Percentiles rank a stretch among this genome's conserved stretches.
Evolutionary conservation across 768 basidiomycete genomes (phyloP).

Genomic region (Lactifluus hygrophoroides): DNA sequence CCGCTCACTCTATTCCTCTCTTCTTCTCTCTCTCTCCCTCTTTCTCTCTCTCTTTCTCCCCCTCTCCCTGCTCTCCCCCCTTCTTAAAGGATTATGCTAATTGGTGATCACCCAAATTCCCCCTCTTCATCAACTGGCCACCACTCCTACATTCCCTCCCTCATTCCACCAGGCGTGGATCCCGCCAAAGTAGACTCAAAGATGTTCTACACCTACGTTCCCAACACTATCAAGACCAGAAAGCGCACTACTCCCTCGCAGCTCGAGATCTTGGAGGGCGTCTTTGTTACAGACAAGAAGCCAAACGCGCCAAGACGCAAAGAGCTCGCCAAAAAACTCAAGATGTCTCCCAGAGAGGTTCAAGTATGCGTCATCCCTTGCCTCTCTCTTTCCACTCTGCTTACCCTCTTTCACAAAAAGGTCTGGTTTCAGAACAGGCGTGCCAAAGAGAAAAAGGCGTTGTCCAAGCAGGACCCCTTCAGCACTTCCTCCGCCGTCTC

Average conservation of each 20-base stretch:
- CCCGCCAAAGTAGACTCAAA: conserved; percentile 68
- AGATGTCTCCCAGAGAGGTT: conserved; percentile 91
- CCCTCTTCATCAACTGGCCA: background rate
- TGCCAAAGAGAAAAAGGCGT: conserved; percentile 68
- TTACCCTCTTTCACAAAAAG: conserved; percentile 29
- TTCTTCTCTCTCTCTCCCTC: background rate
- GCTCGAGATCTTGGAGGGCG: conserved; percentile 79
- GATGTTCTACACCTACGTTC: conserved; percentile 81
- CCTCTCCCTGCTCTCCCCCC: background rate
- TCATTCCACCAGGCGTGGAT: conserved; percentile 48
- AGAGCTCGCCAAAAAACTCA: conserved; percentile 69
- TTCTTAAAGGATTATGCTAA: conserved; percentile 4
- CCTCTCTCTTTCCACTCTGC: background rate
- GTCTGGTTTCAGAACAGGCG: conserved; percentile 91
- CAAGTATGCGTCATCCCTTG: conserved; percentile 51
- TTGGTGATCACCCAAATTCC: conserved; percentile 13
- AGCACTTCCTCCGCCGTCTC: background rate
- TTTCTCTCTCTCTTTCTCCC: background rate
- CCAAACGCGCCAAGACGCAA: conserved; percentile 78
- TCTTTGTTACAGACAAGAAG: conserved; percentile 86
- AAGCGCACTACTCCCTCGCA: conserved; percentile 84
- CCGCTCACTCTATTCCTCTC: background rate
- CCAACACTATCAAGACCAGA: conserved; percentile 90
- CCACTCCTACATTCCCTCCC: conserved; percentile 36
- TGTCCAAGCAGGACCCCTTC: background rate